Conservation (phyloP, 495 filamentous ascomycete genomes). For the Penicillium daleae region DNA sequence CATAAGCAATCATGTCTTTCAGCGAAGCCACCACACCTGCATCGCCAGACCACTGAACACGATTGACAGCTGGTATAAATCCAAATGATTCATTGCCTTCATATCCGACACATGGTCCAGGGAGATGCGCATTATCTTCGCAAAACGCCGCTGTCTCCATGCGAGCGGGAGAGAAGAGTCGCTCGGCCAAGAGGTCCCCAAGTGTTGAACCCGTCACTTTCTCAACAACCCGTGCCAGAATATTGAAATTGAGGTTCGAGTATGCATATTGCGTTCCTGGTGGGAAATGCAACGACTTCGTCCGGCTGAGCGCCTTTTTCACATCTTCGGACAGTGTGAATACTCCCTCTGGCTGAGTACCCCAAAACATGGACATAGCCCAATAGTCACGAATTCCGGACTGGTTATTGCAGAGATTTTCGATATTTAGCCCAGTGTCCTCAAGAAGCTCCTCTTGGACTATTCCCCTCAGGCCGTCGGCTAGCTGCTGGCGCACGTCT, state of each 20-base stretch:
- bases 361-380: constrained; percentile 39
- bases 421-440: constrained; percentile 17
- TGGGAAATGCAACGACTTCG: constrained; percentile 1
- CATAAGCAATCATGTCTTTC: constrained; percentile 3
- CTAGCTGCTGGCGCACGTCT: constrained; percentile 1
- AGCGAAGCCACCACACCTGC: constrained; percentile 1
- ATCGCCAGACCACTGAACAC: constrained; percentile 20
- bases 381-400: constrained; percentile 41
- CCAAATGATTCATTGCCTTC: not conserved
- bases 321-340: not conserved
- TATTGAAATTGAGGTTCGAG: not conserved
- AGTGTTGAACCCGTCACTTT: not conserved
- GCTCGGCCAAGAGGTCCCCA: not conserved
- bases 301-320: not conserved
- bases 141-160: not conserved
- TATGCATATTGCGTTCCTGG: constrained; percentile 2
- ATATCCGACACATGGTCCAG: not conserved
- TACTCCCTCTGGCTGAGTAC: constrained; percentile 30
- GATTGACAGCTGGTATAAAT: not conserved
- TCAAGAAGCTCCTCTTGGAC: not conserved
- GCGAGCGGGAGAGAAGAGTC: not conserved
- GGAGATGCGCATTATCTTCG: not conserved
- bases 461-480: not conserved
- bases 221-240: not conserved
- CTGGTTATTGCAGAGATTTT: constrained; percentile 35